A percentile compares a stretch with the other conserved stretches of the same genome.
Evolutionary conservation across 371 early-diverging fungal species (phyloP).

Genomic region (Apophysomyces sp.): DNA sequence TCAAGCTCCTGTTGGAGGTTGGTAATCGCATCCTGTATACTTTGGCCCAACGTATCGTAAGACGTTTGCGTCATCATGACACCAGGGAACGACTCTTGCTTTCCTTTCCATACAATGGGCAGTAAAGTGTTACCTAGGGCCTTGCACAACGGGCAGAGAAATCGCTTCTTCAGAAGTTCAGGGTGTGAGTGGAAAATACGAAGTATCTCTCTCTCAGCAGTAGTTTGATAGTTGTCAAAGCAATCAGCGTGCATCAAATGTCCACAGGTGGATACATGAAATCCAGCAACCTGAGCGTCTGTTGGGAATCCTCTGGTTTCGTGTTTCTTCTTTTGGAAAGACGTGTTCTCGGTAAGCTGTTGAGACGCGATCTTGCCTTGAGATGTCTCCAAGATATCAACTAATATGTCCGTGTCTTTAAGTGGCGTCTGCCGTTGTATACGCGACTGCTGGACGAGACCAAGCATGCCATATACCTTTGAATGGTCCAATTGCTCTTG

Average conservation of each 20-base stretch:
- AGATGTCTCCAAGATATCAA: slow-evolving; percentile 52
- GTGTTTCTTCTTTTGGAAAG: slow-evolving; percentile 6
- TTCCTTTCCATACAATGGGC: slow-evolving; percentile 69
- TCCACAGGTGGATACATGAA: slow-evolving; percentile 87
- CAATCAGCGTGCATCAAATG: slow-evolving; percentile 95
- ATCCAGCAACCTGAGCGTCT: slow-evolving; percentile 52
- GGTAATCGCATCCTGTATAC: slow-evolving; percentile 8
- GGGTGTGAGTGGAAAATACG: slow-evolving; percentile 1
- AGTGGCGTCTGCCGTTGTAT: slow-evolving; percentile 66
- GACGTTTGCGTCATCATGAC: slow-evolving; percentile 32
- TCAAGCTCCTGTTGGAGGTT: slow-evolving; percentile 6
- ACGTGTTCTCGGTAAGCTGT: background rate
- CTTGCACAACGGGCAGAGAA: slow-evolving; percentile 95
- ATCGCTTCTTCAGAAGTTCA: slow-evolving; percentile 54
- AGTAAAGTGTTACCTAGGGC: slow-evolving; percentile 85
- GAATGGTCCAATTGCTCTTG: slow-evolving; percentile 81
- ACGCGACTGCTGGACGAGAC: slow-evolving; percentile 77
- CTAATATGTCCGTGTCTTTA: slow-evolving; percentile 53
- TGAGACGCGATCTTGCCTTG: slow-evolving; percentile 25
- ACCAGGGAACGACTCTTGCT: slow-evolving; percentile 61
- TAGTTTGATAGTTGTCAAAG: slow-evolving; percentile 78
- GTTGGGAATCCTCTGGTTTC: slow-evolving; percentile 52
- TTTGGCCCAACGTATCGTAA: slow-evolving; percentile 19
- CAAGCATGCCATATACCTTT: slow-evolving; percentile 82
- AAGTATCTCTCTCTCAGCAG: slow-evolving; percentile 50